phyloP scores from a whole-genome alignment of 345 rosid genomes.

The Angophora floribunda region DNA sequence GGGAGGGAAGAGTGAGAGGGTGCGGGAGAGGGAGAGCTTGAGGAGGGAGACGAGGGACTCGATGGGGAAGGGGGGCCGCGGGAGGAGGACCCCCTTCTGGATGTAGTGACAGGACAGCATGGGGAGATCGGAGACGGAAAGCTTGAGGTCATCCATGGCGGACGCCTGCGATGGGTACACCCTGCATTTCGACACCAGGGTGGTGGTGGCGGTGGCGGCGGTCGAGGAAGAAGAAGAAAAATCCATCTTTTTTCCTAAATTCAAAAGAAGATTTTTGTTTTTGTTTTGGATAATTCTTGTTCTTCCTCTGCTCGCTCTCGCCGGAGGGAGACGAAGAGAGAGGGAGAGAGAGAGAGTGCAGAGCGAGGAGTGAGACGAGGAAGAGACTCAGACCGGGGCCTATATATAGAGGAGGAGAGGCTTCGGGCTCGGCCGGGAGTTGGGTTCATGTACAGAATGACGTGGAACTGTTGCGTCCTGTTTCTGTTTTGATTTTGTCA shows the following conservation, averaged over 20 bases:
- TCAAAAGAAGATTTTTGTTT: background rate
- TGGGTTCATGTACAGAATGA: background rate
- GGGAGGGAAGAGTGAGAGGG: conserved; percentile 69
- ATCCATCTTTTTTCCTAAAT: background rate
- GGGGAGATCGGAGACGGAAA: conserved; percentile 92
- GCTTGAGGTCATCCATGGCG: conserved; percentile 50
- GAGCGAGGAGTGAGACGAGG: background rate
- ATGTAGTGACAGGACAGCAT: conserved; percentile 96
- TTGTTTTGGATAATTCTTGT: background rate
- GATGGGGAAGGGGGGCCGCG: conserved; percentile 22
- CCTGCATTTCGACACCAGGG: conserved; percentile 36
- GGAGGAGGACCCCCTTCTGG: conserved; percentile 79
- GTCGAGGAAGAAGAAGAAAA: background rate
- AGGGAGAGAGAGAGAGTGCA: background rate
- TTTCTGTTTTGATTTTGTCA: background rate
- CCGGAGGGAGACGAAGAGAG: background rate
- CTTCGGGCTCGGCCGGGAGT: too few relatives aligned
- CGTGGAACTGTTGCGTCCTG: background rate
- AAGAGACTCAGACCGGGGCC: background rate
- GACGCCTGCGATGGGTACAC: conserved; percentile 52
- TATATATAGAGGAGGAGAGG: background rate
- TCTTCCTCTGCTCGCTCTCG: background rate
- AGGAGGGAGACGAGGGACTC: conserved; percentile 24
- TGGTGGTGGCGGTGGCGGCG: background rate
- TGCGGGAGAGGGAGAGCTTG: conserved; percentile 33